Conservation (phyloP, 2,329 filamentous ascomycete genomes). For the Sphaceloma murrayae region DNA sequence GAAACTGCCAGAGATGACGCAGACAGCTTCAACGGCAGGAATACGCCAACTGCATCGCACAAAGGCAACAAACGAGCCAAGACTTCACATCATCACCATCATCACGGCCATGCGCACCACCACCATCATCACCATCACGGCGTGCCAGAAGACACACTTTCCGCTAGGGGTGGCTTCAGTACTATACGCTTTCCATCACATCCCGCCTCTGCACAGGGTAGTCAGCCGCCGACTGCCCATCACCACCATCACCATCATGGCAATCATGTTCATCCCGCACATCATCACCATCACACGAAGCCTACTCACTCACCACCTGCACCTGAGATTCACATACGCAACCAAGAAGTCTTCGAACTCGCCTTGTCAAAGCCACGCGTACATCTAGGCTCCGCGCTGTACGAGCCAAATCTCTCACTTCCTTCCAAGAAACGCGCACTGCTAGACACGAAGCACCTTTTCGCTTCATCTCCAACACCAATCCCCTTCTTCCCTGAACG, state of each 20-base stretch:
- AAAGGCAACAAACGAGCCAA: conserved; percentile 59
- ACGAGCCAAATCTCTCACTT: conserved; percentile 55
- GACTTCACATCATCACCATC: conserved; percentile 41
- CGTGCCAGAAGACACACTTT: conserved; percentile 21
- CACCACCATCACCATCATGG: conserved; percentile 35
- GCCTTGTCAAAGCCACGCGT: conserved; percentile 61
- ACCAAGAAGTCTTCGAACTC: conserved; percentile 60
- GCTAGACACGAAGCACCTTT: conserved; percentile 47
- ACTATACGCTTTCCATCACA: conserved; percentile 27
- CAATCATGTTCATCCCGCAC: conserved; percentile 29
- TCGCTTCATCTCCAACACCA: conserved; percentile 54
- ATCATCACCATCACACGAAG: conserved; percentile 31
- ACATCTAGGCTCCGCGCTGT: conserved; percentile 78
- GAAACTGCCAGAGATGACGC: conserved; percentile 26
- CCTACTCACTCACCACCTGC: conserved; percentile 41
- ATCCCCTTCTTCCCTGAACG: conserved; percentile 68
- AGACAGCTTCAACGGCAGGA: conserved; percentile 29
- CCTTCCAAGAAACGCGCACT: conserved; percentile 31
- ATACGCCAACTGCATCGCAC: conserved; percentile 31
- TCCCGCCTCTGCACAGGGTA: conserved; percentile 24
- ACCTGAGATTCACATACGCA: conserved; percentile 56
- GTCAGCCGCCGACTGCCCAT: conserved; percentile 28
- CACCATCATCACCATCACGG: conserved; percentile 29
- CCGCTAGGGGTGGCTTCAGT: conserved; percentile 24
- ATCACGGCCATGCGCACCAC: conserved; percentile 50